phyloP scores from a whole-genome alignment of 176 grass and related monocot genomes.

The Ensete ventricosum region DNA sequence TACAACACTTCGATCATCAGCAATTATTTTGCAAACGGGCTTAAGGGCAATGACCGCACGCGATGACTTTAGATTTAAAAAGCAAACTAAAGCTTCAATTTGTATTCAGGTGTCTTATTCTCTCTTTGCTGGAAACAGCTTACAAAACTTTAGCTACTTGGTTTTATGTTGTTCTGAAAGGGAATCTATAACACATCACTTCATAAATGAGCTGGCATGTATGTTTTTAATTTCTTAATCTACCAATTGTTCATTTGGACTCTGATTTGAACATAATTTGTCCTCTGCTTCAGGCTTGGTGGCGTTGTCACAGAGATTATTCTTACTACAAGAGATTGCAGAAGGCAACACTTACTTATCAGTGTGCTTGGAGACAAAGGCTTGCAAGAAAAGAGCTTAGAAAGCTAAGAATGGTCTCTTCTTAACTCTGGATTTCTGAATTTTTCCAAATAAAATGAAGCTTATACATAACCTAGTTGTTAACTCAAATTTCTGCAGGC shows the following conservation, averaged over 20 bases:
- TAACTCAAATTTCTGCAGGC: slow-evolving; percentile 35
- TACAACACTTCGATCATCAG: slow-evolving; percentile 36
- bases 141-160: not conserved
- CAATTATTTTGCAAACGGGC: slow-evolving; percentile 65
- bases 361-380: slow-evolving; percentile 77
- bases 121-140: not conserved
- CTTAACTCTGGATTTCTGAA: slow-evolving; percentile 13
- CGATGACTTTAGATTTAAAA: slow-evolving; percentile 57
- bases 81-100: slow-evolving; percentile 65
- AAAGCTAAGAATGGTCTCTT: slow-evolving; percentile 74
- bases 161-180: not conserved
- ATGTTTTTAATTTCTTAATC: slow-evolving; percentile 9
- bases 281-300: slow-evolving; percentile 38
- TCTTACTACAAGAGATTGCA: slow-evolving; percentile 46
- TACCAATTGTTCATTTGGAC: slow-evolving; percentile 20
- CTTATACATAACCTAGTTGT: not conserved
- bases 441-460: not conserved
- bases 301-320: slow-evolving; percentile 55
- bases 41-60: slow-evolving; percentile 57
- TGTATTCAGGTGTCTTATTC: slow-evolving; percentile 58
- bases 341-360: slow-evolving; percentile 60
- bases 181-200: not conserved
- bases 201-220: slow-evolving; percentile 14
- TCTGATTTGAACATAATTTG: slow-evolving; percentile 4
- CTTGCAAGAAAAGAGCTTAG: slow-evolving; percentile 72